These are phyloP conservation scores for Aspergillus persii DNA, from an alignment of 2,329 filamentous ascomycete species.

Conservation along the genomic window DNA sequence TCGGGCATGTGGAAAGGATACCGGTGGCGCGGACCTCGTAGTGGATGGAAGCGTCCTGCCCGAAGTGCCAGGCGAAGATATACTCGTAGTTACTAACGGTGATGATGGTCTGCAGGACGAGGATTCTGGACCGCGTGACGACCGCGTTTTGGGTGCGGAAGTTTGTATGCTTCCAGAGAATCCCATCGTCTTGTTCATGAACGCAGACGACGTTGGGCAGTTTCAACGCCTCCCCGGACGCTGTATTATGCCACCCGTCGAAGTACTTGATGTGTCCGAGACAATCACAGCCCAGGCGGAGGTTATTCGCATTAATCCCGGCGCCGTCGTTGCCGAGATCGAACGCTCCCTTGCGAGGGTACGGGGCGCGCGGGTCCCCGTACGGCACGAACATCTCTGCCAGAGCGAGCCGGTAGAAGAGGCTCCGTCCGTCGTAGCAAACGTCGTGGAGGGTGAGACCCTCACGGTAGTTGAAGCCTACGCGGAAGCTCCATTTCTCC, in stretches of 20 bases:
- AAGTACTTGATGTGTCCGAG: conserved; percentile 47
- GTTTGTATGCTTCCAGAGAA: conserved; percentile 44
- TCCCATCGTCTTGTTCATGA: conserved; percentile 41
- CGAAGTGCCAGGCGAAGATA: conserved; percentile 45
- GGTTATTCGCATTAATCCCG: conserved; percentile 44
- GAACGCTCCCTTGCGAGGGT: conserved; percentile 44
- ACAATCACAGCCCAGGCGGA: conserved; percentile 44
- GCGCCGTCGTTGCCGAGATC: conserved; percentile 46
- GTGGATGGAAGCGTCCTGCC: conserved; percentile 40
- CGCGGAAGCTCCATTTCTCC: conserved; percentile 46
- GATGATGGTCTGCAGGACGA: conserved; percentile 41
- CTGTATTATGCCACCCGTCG: conserved; percentile 38
- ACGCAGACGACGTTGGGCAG: conserved; percentile 45
- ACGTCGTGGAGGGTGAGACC: conserved; percentile 44
- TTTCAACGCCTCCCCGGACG: conserved; percentile 34
- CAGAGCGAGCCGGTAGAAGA: conserved; percentile 44
- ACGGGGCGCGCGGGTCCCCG: conserved; percentile 42
- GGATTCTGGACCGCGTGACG: conserved; percentile 32
- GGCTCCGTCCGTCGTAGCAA: conserved; percentile 36
- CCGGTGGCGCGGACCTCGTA: conserved; percentile 49
- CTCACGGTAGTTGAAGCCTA: conserved; percentile 48
- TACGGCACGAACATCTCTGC: conserved; percentile 49
- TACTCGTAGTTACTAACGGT: conserved; percentile 47
- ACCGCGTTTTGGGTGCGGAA: conserved; percentile 35
- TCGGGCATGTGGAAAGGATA: conserved; percentile 42